Percentiles rank a stretch among this genome's conserved stretches.
These are phyloP conservation scores for Ophiostoma sp. DNA, from an alignment of 2,329 filamentous ascomycete species.

Conservation along the genomic window DNA sequence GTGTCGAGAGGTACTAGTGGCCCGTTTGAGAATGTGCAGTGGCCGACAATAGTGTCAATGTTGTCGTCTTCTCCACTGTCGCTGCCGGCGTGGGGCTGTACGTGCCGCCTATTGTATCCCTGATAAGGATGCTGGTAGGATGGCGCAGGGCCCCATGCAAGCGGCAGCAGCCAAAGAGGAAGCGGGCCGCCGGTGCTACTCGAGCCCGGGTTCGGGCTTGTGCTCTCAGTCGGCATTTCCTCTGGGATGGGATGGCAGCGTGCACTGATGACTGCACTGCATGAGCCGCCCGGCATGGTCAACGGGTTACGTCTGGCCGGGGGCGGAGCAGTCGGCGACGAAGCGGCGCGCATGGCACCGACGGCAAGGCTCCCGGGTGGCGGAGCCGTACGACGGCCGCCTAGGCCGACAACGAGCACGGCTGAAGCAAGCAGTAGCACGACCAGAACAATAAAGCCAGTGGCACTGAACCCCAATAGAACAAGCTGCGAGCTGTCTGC, in stretches of 20 bases:
- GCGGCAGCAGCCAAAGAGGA: slow-evolving; percentile 35
- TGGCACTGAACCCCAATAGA: slow-evolving; percentile 41
- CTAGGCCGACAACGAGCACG: slow-evolving; percentile 37
- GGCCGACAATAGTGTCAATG: slow-evolving; percentile 33
- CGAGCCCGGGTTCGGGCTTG: slow-evolving; percentile 24
- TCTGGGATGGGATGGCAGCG: slow-evolving; percentile 41
- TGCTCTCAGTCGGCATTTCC: slow-evolving; percentile 22
- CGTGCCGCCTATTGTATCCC: slow-evolving; percentile 30
- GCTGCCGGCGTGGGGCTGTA: neutral
- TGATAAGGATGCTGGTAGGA: slow-evolving; percentile 31
- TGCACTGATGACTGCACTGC: slow-evolving; percentile 49
- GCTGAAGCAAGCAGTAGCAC: slow-evolving; percentile 38
- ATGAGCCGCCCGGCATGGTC: slow-evolving; percentile 43
- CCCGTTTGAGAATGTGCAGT: slow-evolving; percentile 43
- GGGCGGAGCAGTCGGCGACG: neutral
- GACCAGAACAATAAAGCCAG: slow-evolving; percentile 41
- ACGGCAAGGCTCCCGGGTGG: neutral
- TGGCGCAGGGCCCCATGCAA: slow-evolving; percentile 45
- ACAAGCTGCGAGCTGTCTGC: slow-evolving; percentile 27
- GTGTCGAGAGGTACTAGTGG: slow-evolving; percentile 35
- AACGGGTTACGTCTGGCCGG: slow-evolving; percentile 44
- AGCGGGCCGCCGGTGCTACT: slow-evolving; percentile 18
- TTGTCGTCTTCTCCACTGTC: slow-evolving; percentile 14
- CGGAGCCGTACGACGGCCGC: slow-evolving; percentile 38
- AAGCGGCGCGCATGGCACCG: neutral